Evolutionary conservation across 768 basidiomycete species (phyloP), one percentile per base, ranked within the genome.

Genomic region (Lentinula guzmanii): DNA sequence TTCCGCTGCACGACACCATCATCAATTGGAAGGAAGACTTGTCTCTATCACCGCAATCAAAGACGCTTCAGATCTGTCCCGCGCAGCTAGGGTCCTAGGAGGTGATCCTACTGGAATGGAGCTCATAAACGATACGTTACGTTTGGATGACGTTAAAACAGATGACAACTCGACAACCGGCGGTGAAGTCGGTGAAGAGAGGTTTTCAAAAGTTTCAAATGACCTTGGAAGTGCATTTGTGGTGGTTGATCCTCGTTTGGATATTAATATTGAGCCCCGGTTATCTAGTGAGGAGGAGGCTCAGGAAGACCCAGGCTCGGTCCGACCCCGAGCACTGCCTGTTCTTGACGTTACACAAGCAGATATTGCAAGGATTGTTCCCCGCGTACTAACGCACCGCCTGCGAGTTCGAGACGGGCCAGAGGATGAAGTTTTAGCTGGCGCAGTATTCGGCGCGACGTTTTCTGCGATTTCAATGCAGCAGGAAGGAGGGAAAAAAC

Each of bases 341-440:
- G 68, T 74, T 39, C 65, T 87, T 64, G 87, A 89, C 61, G 84
- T 89, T 4, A 86, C 86, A 5, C 88, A 90, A 70, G 85, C 86
- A 61, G 88, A 93, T 65, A 79, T 90, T 64, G 87, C 87, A 60
- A 80, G 88, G 62, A 84, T 91, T 33, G 82, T 90, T 64, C 89
- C 89, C 39, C 75, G 89, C 21, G 84, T 87, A 0, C 79, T 93
- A 34, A 86, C 87, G 6, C 91, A 93, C 73, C 86, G 91, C 10
- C 68, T 93, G 62, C 78, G 87, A 54, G 81, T 90, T 60, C 78
- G 90, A 41, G 81, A 85, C 68, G 84, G 88, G 1, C 87, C 87
- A 1, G 77, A 83, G 62, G 87, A 90, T 61, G 88, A 92, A 69
- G 72, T 90, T 2, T 70, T 92, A 61, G 83, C 83, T 7, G 84